Conservation (phyloP, 225 moss, liverwort and hornwort species). For the Marchantia polymorpha region DNA sequence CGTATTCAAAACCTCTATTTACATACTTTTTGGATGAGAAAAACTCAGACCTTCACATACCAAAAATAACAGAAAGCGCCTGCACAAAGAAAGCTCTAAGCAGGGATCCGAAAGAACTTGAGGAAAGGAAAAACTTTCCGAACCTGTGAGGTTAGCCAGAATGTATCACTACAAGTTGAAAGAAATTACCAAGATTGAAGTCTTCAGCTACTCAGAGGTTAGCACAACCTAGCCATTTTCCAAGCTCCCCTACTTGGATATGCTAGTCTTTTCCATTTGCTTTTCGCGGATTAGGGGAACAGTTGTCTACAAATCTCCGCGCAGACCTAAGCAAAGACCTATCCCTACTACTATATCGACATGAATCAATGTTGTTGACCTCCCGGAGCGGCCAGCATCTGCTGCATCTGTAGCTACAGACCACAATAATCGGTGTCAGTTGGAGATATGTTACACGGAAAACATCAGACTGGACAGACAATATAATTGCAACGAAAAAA, state of each 20-base stretch:
- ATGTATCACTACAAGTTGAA: neutral
- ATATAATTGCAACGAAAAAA: neutral
- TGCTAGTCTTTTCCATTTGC: conserved; percentile 25
- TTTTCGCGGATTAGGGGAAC: conserved; percentile 32
- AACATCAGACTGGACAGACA: neutral
- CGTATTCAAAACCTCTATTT: conserved; percentile 9
- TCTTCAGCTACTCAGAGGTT: conserved; percentile 13
- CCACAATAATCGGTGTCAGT: neutral
- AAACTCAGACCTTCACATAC: neutral
- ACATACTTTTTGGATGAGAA: neutral
- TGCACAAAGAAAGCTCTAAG: neutral
- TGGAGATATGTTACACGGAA: neutral
- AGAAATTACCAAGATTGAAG: neutral
- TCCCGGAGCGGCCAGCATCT: conserved; percentile 53
- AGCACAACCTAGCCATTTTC: conserved; percentile 24
- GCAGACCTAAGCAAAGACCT: too few species aligned
- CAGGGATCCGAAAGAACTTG: neutral
- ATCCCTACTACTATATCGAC: neutral
- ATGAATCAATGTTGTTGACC: conserved; percentile 63
- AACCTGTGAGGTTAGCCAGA: neutral
- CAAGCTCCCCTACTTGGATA: conserved; percentile 43
- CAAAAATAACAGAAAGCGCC: neutral
- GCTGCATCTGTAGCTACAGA: conserved; percentile 52
- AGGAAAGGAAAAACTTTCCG: neutral
- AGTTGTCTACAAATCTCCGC: conserved; percentile 35